These are phyloP conservation scores for Starmera quercuum DNA, from an alignment of 805 yeast species.

Conservation along the genomic window DNA sequence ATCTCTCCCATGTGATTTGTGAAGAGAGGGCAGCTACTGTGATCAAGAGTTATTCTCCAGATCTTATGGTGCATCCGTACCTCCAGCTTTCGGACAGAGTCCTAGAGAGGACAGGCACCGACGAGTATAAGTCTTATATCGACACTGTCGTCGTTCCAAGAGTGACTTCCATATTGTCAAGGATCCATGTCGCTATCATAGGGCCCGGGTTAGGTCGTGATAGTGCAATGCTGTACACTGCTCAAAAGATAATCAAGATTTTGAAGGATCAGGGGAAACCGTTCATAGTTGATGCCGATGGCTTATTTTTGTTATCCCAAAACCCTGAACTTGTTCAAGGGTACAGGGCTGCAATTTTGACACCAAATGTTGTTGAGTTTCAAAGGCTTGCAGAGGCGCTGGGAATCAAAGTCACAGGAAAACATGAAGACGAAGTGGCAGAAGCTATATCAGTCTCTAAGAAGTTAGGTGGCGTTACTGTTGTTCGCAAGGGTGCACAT, in stretches of 20 bases:
- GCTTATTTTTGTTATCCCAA: slow-evolving; percentile 57
- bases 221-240: slow-evolving; percentile 50
- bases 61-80: slow-evolving; percentile 94
- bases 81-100: slow-evolving; percentile 37
- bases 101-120: slow-evolving; percentile 7
- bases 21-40: slow-evolving; percentile 70
- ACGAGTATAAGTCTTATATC: slow-evolving; percentile 21
- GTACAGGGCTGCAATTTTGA: slow-evolving; percentile 56
- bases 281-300: slow-evolving; percentile 86
- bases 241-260: slow-evolving; percentile 46
- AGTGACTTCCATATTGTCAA: slow-evolving; percentile 43
- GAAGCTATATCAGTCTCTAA: slow-evolving; percentile 36
- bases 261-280: slow-evolving; percentile 55
- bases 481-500: slow-evolving; percentile 64
- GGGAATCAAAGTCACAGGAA: slow-evolving; percentile 19
- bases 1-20: slow-evolving; percentile 85
- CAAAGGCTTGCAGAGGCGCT: slow-evolving; percentile 52
- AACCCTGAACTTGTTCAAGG: slow-evolving; percentile 48
- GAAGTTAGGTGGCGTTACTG: slow-evolving; percentile 45
- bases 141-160: slow-evolving; percentile 45
- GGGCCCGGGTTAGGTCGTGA: slow-evolving; percentile 97
- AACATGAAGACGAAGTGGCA: slow-evolving; percentile 1
- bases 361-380: slow-evolving; percentile 90
- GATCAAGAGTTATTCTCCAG: slow-evolving; percentile 85
- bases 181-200: slow-evolving; percentile 76